Evolutionary conservation across 164 flowering plant genomes (phyloP).

Genomic region (Euptelea pleiosperma): DNA sequence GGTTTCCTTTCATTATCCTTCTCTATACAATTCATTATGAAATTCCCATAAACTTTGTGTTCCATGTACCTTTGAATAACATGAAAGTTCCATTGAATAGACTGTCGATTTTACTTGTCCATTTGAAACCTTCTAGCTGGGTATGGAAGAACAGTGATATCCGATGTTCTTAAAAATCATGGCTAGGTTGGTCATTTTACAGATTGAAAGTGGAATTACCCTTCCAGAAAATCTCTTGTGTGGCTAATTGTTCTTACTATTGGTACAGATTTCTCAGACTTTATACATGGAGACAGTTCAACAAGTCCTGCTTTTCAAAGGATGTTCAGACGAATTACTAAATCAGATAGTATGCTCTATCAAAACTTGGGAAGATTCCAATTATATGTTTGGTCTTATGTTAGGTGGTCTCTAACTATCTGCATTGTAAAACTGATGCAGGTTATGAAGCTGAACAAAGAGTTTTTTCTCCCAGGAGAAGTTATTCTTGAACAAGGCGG

Average conservation of each 20-base stretch:
- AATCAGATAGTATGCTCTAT: conserved; percentile 23
- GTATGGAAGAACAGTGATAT: too few relatives aligned
- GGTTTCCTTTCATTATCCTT: too few relatives aligned
- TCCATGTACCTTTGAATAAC: too few relatives aligned
- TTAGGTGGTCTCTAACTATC: not conserved
- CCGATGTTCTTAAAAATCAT: too few relatives aligned
- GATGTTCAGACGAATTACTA: conserved; percentile 24
- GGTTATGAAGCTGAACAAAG: conserved; percentile 24
- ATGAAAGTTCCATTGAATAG: too few relatives aligned
- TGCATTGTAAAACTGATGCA: conserved; percentile 1
- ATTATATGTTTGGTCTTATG: not conserved
- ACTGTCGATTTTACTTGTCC: too few relatives aligned
- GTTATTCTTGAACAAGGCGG: conserved; percentile 26
- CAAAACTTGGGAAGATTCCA: not conserved
- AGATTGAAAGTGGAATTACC: too few relatives aligned
- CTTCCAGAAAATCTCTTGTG: too few relatives aligned
- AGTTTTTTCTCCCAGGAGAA: conserved; percentile 30
- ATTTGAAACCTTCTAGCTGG: too few relatives aligned
- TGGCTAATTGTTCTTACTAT: not conserved
- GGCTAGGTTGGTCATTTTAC: too few relatives aligned
- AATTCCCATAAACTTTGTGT: too few relatives aligned
- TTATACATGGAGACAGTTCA: conserved; percentile 16
- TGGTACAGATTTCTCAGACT: conserved; percentile 20
- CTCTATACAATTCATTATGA: too few relatives aligned
- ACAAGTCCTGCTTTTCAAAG: conserved; percentile 25